A percentile compares a stretch with the other conserved stretches of the same genome.
Conservation (phyloP, 495 filamentous ascomycete species). For the Tricharina praecox region DNA sequence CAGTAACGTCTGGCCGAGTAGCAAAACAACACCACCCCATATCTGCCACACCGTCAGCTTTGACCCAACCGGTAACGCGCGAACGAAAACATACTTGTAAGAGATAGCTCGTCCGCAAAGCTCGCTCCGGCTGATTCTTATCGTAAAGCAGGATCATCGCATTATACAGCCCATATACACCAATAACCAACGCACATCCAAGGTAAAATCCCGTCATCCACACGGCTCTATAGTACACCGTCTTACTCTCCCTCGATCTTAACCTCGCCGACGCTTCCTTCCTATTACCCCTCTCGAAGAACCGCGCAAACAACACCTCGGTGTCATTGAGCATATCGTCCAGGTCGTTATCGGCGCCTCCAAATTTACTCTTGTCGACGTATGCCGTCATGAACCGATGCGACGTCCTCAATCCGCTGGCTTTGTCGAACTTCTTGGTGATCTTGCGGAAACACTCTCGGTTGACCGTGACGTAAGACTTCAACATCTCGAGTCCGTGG, state of each 20-base stretch:
- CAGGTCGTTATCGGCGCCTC: constrained; percentile 54
- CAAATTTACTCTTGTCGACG: constrained; percentile 79
- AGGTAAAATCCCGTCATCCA: constrained; percentile 70
- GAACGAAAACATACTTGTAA: constrained; percentile 43
- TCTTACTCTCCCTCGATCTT: constrained; percentile 44
- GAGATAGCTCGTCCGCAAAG: constrained; percentile 50
- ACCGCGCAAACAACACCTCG: constrained; percentile 70
- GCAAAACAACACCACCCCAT: constrained; percentile 23
- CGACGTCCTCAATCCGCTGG: constrained; percentile 55
- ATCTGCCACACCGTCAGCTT: constrained; percentile 24
- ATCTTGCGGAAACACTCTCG: constrained; percentile 89
- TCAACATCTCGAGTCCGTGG: constrained; percentile 73
- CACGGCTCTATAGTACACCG: constrained; percentile 53
- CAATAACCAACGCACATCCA: constrained; percentile 55
- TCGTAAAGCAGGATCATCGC: constrained; percentile 38
- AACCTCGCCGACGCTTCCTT: constrained; percentile 82
- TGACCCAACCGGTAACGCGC: no score
- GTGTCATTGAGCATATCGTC: constrained; percentile 60
- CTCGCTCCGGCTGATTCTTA: constrained; percentile 28
- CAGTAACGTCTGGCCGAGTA: constrained; percentile 18
- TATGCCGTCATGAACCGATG: constrained; percentile 80
- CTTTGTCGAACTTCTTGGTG: constrained; percentile 97
- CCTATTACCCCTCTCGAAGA: constrained; percentile 39
- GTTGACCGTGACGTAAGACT: constrained; percentile 77
- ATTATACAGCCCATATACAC: constrained; percentile 55